Evolutionary conservation across 129 eudicot species (phyloP), one percentile per base, ranked within the genome.

Genomic region (Calendula officinalis): DNA sequence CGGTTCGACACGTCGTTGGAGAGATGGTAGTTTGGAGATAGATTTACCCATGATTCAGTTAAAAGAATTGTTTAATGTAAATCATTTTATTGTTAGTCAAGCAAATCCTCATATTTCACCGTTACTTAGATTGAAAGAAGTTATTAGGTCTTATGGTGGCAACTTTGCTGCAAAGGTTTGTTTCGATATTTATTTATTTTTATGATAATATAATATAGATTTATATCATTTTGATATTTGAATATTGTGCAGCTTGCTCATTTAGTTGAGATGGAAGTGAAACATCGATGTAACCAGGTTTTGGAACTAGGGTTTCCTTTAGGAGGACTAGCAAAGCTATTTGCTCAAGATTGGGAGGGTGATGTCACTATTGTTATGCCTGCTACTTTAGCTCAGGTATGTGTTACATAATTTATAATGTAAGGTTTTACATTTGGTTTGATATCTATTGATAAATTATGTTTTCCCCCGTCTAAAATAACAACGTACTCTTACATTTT

Each of bases 331-430:
- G 94, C 97, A 55, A 84, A 85, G 81, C 80, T 91, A 9, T 91
- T 91, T 76, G 96, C 96, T 63, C 98, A 91, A 67, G 98, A 88
- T 14, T 91, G 98, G 98, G 98, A 91, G 75, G 98, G 98, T 51
- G 94, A 91, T 68, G 96, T 91, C 30, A 91, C 96, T 30, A 82
- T 91, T 56, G 98, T 91, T 48, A 87, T 91, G 98, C 96, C 98
- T 6, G 98, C 94, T 65, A 91, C 98, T 55, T 75, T 91, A 68
- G 90, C 88, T 73, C 96, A 91, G 96, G 98, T 91, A 60, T 9
- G n/a, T 44, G 6, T 54, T 55, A 42, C 4, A 30, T 33, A 7
- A 12, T 71, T 3, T 32, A 39, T 42, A 9, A 68, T 66, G 3
- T 6, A 3, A 1, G 8, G 32, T 14, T 3, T 65, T 48, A 11